Conservation (phyloP, 176 grass and related monocot species). For the Carex parvula region DNA sequence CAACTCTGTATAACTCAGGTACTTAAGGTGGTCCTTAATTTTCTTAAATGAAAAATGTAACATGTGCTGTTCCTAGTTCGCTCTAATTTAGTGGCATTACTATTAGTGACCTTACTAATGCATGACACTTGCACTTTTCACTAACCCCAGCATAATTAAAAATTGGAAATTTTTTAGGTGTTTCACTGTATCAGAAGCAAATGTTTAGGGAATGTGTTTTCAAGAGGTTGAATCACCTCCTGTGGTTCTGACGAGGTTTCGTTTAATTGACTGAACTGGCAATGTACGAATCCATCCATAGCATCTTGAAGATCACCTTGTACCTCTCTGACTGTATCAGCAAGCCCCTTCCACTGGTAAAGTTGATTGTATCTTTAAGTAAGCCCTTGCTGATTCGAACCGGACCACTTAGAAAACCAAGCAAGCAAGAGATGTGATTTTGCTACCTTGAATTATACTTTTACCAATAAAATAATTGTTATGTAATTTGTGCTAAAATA, state of each 20-base stretch:
- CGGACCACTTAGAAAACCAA: neutral
- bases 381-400: neutral
- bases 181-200: neutral
- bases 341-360: neutral
- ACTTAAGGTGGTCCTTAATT: neutral
- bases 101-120: neutral
- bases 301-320: neutral
- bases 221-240: neutral
- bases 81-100: neutral
- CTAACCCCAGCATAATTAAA: neutral
- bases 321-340: neutral
- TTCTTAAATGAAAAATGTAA: neutral
- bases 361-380: neutral
- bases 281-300: neutral
- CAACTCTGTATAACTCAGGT: conserved; percentile 4
- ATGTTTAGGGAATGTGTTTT: neutral
- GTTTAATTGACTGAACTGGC: neutral
- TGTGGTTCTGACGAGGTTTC: neutral
- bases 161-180: neutral
- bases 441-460: neutral
- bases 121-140: neutral
- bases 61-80: neutral
- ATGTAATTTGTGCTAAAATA: too few species aligned
- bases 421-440: too few species aligned
- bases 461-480: too few species aligned